Base-by-base conservation (phyloP, 148 eudicot species). In the Nepenthes gracilis region DNA sequence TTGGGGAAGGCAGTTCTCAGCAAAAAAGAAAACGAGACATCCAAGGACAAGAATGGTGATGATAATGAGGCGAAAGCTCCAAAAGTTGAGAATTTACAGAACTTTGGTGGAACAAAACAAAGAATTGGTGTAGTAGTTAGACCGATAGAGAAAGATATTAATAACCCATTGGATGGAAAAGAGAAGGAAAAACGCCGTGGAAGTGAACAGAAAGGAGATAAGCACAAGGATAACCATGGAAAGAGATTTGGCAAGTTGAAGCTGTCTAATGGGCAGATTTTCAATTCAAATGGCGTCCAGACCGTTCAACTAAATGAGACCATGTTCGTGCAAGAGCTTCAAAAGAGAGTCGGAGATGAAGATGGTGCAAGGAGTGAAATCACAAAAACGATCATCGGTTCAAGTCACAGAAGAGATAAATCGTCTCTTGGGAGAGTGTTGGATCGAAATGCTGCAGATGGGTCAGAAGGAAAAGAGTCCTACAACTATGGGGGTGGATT, bases 241-340 rank as follows among this genome's bases (percentile, higher is more conserved):
- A 40, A 40, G 45, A 40, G 4, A 40, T 40, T 40, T 40, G 45
- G 6, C 8, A 4, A 40, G 45, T 40, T 8, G 8, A 40, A 8
- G 45, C 8, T 4, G 45, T 40, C 45, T 40, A 8, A 40, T 45
- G 59, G 54, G 15, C 37, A 58, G 47, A 59, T 59, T 38, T 67
- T 52, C 58, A 67, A 59, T 59, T 59, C 74, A 64, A 37, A 54
- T 59, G 66, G 75, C 12, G 0, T 23, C 23, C 74, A 37, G 43
- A 50, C 45, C 12, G 63, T 63, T 64, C 68, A 60, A 55, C 49
- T 57, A 14, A 36, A 53, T 34, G 62, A 64, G 9, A 14, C 57
- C 43, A 72, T 54, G 48, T 47, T 57, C 67, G 47, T 74, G 61
- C 61, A 63, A 49, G 75, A 70, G 64, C 47, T 64, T 67, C 57